phyloP scores from a whole-genome alignment of 257 asterid species.

The Cruciata laevipes region DNA sequence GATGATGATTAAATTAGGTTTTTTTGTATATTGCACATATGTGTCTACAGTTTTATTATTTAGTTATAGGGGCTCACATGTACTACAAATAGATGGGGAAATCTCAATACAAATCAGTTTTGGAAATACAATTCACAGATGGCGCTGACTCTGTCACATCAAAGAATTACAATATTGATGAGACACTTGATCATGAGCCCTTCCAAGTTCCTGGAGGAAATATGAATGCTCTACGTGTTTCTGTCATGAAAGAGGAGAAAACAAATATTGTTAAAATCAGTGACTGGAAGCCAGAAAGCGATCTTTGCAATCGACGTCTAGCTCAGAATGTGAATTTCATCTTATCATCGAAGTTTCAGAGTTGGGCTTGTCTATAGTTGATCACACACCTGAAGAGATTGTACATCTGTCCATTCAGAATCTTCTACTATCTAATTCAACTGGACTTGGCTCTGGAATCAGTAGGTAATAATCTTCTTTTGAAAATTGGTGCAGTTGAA shows the following conservation, averaged over 20 bases:
- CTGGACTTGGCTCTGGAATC: constrained; percentile 90
- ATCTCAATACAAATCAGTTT: too few species aligned
- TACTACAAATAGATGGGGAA: too few species aligned
- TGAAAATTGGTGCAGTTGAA: neutral
- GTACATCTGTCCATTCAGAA: constrained; percentile 69
- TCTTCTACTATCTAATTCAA: constrained; percentile 81
- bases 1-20: too few species aligned
- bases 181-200: constrained; percentile 79
- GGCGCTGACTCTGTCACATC: constrained; percentile 61
- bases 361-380: constrained; percentile 89
- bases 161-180: constrained; percentile 77
- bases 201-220: constrained; percentile 54
- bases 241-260: constrained; percentile 80
- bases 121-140: too few species aligned
- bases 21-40: too few species aligned
- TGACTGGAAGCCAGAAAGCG: constrained; percentile 82
- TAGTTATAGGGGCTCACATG: too few species aligned
- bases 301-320: constrained; percentile 38
- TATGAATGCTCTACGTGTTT: constrained; percentile 55
- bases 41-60: too few species aligned
- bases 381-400: constrained; percentile 99
- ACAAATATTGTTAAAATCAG: constrained; percentile 74
- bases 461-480: constrained; percentile 58
- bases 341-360: constrained; percentile 81
- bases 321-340: constrained; percentile 74